Conservation (phyloP, 495 filamentous ascomycete genomes). For the Tuber aestivum region DNA sequence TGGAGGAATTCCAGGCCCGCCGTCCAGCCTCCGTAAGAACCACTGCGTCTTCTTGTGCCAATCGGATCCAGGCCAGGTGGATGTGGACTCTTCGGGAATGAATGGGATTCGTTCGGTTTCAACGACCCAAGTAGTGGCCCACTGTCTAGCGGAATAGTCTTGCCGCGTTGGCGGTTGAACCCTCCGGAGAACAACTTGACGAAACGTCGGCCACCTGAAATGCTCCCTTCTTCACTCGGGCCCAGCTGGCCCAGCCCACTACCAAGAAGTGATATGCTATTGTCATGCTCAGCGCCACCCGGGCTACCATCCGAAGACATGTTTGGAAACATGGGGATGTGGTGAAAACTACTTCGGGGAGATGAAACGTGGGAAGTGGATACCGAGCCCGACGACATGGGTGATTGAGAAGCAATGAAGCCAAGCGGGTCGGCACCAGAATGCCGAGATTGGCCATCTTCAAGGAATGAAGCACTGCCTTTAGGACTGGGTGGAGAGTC, state of each 20-base stretch:
- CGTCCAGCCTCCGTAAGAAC: constrained; percentile 59
- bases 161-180: constrained; percentile 66
- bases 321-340: constrained; percentile 52
- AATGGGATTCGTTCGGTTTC: constrained; percentile 72
- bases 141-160: constrained; percentile 62
- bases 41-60: constrained; percentile 56
- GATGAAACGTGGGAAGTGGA: constrained; percentile 62
- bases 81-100: constrained; percentile 60
- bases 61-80: constrained; percentile 57
- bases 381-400: constrained; percentile 60
- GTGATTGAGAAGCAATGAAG: constrained; percentile 60
- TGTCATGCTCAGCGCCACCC: constrained; percentile 42
- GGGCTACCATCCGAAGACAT: constrained; percentile 44
- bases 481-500: constrained; percentile 56
- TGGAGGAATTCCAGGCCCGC: constrained; percentile 48
- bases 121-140: constrained; percentile 62
- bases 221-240: constrained; percentile 12
- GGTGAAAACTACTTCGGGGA: constrained; percentile 53
- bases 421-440: constrained; percentile 44
- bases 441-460: constrained; percentile 46
- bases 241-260: constrained; percentile 42
- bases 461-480: constrained; percentile 39
- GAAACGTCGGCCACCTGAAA: constrained; percentile 50
- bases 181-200: constrained; percentile 55
- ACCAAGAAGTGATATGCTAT: constrained; percentile 43